Conservation (phyloP, 306 rosid species). For the Quercus wislizeni region DNA sequence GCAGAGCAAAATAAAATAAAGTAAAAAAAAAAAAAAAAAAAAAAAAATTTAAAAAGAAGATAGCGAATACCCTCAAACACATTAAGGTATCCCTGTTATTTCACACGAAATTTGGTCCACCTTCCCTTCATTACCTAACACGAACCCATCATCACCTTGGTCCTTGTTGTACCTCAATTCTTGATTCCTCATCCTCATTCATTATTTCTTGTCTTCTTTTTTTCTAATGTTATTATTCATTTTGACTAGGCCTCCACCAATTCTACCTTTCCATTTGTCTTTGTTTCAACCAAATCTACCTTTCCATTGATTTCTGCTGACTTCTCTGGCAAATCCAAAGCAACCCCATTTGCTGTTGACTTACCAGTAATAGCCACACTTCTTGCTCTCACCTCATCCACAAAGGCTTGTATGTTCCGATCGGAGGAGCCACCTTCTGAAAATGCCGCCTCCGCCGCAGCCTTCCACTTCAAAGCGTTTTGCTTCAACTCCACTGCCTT, state of each 20-base stretch:
- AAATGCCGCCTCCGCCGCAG: constrained; percentile 26
- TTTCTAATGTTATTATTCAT: background rate
- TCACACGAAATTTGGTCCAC: background rate
- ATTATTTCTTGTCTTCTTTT: no score
- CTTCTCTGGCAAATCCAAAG: background rate
- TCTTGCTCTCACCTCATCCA: constrained; percentile 30
- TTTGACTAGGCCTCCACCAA: background rate
- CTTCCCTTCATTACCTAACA: background rate
- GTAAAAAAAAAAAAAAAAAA: background rate
- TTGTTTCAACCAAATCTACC: background rate
- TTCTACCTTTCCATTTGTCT: background rate
- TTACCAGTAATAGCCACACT: background rate
- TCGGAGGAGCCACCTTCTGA: constrained; percentile 48
- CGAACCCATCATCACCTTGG: background rate
- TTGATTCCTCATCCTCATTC: no score
- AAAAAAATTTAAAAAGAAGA: background rate
- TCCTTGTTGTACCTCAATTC: background rate
- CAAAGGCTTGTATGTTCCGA: constrained; percentile 36
- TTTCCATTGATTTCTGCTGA: background rate
- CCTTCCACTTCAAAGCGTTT: constrained; percentile 39
- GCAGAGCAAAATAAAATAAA: background rate
- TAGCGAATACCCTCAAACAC: background rate
- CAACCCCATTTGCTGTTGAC: background rate
- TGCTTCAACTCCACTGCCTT: constrained; percentile 22
- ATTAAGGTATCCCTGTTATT: background rate